phyloP scores from a whole-genome alignment of 306 rosid genomes.

The Dalbergia cochinchinensis region DNA sequence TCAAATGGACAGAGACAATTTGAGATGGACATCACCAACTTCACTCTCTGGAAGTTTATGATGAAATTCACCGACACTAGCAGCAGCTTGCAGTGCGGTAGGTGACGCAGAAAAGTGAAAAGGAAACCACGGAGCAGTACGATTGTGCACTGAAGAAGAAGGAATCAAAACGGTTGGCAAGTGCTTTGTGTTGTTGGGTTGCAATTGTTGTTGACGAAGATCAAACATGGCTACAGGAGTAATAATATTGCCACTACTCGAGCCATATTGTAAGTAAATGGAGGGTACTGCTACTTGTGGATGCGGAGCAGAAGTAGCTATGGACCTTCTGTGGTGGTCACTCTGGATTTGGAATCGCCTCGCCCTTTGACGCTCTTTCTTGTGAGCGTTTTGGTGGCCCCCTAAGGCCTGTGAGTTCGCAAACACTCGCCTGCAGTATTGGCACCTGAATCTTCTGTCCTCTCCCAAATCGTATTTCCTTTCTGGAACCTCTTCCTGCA shows the following conservation, averaged over 20 bases:
- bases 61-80: conserved; percentile 10
- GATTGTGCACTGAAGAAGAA: neutral
- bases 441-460: conserved; percentile 67
- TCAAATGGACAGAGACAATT: conserved; percentile 58
- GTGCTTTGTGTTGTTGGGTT: neutral
- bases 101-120: conserved; percentile 33
- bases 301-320: neutral
- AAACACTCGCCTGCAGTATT: conserved; percentile 66
- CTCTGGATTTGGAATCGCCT: conserved; percentile 56
- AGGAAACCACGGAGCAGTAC: neutral
- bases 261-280: neutral
- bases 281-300: conserved; percentile 16
- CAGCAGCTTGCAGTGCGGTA: conserved; percentile 25
- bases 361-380: conserved; percentile 74
- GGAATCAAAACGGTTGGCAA: conserved; percentile 10
- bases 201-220: neutral
- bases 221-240: neutral
- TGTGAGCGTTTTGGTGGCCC: conserved; percentile 87
- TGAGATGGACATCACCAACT: conserved; percentile 67
- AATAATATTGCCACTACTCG: neutral
- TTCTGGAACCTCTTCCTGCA: conserved; percentile 27
- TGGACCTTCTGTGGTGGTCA: conserved; percentile 27
- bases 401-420: conserved; percentile 76
- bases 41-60: conserved; percentile 39
- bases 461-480: conserved; percentile 34